These are phyloP conservation scores for Nicotiana rustica DNA, from an alignment of 305 asterid species.

Conservation along the genomic window DNA sequence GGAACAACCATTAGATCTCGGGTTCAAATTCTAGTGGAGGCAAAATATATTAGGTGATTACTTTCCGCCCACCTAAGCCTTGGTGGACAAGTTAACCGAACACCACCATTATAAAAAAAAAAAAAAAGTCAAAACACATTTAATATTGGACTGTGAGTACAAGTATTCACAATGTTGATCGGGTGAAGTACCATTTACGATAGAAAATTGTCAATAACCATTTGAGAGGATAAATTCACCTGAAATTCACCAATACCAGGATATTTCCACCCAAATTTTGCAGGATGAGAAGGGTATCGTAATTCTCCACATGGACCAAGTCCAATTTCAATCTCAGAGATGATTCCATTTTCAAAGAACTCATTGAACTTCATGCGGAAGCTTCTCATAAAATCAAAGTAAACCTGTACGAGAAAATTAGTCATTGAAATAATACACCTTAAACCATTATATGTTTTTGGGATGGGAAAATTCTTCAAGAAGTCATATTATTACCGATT, in stretches of 20 bases:
- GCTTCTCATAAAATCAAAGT: slow-evolving; percentile 79
- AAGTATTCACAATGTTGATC: background rate
- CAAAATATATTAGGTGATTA: too few relatives aligned
- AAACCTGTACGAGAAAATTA: slow-evolving; percentile 52
- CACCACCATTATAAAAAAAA: background rate
- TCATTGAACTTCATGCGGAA: slow-evolving; percentile 75
- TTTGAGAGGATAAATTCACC: slow-evolving; percentile 44
- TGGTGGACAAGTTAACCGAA: too few relatives aligned
- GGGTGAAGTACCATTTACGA: background rate
- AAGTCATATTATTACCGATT: background rate
- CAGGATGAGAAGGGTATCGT: slow-evolving; percentile 78
- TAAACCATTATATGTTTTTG: background rate
- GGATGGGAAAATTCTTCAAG: background rate
- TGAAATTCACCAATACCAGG: slow-evolving; percentile 60
- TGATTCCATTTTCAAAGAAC: slow-evolving; percentile 65
- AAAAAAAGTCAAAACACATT: background rate
- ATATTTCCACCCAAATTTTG: slow-evolving; percentile 34
- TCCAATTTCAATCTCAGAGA: slow-evolving; percentile 27
- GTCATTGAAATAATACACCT: background rate
- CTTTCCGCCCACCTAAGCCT: too few relatives aligned
- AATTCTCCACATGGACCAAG: slow-evolving; percentile 85
- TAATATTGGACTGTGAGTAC: background rate
- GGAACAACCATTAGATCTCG: too few relatives aligned
- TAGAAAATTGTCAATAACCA: background rate
- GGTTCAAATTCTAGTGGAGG: too few relatives aligned